Evolutionary conservation across 1,284 basidiomycete genomes (phyloP), one percentile per base, ranked within the genome.

Genomic region (Sutorius eximius): DNA sequence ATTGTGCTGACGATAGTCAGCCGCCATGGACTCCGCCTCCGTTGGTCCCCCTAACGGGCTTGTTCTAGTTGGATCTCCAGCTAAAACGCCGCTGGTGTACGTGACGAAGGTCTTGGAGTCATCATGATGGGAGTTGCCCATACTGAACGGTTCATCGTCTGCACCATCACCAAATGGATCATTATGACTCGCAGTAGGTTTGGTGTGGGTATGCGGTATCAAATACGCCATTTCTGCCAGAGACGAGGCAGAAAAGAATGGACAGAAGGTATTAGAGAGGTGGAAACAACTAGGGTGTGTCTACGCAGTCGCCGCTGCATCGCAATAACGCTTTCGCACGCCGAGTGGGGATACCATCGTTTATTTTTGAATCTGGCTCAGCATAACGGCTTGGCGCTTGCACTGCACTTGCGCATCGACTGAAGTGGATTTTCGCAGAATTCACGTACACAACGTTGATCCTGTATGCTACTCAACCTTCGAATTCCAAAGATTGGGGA

Each of bases 131-230:
- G 56, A 44, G 29, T 48, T 50, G 42, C 42, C 58, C 6, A 49
- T 27, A 34, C 27, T 56, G 49, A 65, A 68, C 8, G 69, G 70
- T 8, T 60, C 59, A 37, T 68, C 56, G 18, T 55, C 49, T 50
- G 20, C 32, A 24, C 57, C 50, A 43, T 70, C 71, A 37, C 57
- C 55, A 40, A 73, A 70, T 20, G 69, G 63, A 56, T 71, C 71
- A 24, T 20, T 37, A 45, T 53, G 46, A n/a, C 49, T 52, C 51
- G 20, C 34, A 10, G 51, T 51, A 33, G 52, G 58, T 47, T 53
- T 36, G 44, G 45, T 46, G 41, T 51, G 36, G 47, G 59, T 44
- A 32, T 57, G 53, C 9, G 49, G 52, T 37, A 53, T 49, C 22
- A 49, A 54, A 49, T 51, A 37, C 30, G 69, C 69, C 68, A 72